Evolutionary conservation across 257 asterid genomes (phyloP).

Genomic region (Solanum clarkiae): DNA sequence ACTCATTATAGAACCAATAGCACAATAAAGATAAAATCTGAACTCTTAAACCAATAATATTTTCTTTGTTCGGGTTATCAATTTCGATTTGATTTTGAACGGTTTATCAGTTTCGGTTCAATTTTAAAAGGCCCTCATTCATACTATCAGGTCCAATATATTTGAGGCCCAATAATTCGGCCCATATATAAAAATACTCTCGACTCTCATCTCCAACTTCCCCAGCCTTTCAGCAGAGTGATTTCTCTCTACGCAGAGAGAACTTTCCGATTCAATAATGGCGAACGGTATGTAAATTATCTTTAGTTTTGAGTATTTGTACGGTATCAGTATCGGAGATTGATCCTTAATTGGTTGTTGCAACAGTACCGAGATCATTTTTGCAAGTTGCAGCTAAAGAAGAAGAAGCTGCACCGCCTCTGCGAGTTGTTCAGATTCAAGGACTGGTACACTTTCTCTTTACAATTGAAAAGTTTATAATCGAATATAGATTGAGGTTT

Average conservation of each 20-base stretch:
- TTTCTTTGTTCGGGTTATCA: too few species aligned
- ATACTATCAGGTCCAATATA: too few species aligned
- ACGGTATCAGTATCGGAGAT: background rate
- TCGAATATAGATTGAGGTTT: background rate
- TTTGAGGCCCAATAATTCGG: background rate
- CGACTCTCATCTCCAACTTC: background rate
- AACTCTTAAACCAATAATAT: too few species aligned
- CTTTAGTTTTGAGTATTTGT: background rate
- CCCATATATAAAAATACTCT: background rate
- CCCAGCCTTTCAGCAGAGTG: background rate
- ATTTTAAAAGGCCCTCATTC: too few species aligned
- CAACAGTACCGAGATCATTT: constrained; percentile 61
- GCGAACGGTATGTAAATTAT: constrained; percentile 11
- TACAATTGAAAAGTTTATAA: background rate
- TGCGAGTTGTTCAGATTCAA: constrained; percentile 91
- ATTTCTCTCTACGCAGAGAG: background rate
- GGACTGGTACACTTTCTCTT: constrained; percentile 48
- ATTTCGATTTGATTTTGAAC: too few species aligned
- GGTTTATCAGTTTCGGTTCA: too few species aligned
- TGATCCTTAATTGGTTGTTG: background rate
- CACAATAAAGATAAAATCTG: too few species aligned
- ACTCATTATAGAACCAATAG: background rate
- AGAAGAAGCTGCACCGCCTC: constrained; percentile 62
- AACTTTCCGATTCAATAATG: constrained; percentile 1
- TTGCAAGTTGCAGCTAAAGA: constrained; percentile 82